These are phyloP conservation scores for Pulveroboletus ravenelii DNA, from an alignment of 768 basidiomycete genomes.

Conservation along the genomic window DNA sequence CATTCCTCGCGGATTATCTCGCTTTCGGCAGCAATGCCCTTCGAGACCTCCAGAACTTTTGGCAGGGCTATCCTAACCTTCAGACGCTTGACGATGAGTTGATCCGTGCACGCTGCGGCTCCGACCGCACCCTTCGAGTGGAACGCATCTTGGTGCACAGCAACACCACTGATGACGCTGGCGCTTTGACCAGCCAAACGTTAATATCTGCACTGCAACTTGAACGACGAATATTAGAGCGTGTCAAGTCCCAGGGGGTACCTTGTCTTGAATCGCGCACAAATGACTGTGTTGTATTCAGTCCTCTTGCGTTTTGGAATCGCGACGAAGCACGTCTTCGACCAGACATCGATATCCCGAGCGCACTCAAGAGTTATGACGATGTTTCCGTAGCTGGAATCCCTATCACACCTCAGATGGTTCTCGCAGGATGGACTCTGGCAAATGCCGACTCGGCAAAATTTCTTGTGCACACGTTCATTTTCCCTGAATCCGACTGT, in stretches of 20 bases:
- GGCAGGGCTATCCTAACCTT: conserved; percentile 61
- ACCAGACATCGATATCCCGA: conserved; percentile 52
- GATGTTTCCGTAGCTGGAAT: conserved; percentile 54
- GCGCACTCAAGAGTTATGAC: conserved; percentile 55
- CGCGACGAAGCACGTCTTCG: conserved; percentile 52
- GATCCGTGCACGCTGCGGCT: conserved; percentile 65
- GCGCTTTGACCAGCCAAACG: conserved; percentile 56
- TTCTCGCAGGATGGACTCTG: conserved; percentile 61
- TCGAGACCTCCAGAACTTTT: conserved; percentile 65
- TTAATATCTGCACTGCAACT: conserved; percentile 61
- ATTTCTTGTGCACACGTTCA: conserved; percentile 76
- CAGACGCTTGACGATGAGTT: conserved; percentile 67
- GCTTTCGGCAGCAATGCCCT: conserved; percentile 51
- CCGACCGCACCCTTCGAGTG: conserved; percentile 64
- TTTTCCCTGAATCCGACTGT: conserved; percentile 76
- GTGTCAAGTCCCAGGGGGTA: conserved; percentile 36
- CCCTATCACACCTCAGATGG: conserved; percentile 67
- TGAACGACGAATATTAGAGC: conserved; percentile 51
- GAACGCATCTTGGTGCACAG: conserved; percentile 74
- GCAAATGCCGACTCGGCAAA: conserved; percentile 59
- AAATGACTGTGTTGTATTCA: conserved; percentile 63
- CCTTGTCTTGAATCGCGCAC: conserved; percentile 52
- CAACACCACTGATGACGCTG: conserved; percentile 36
- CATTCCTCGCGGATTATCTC: conserved; percentile 51
- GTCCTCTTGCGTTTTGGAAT: conserved; percentile 73